Conservation (phyloP, 208 protist genomes). For the Crithidia expoeki region DNA sequence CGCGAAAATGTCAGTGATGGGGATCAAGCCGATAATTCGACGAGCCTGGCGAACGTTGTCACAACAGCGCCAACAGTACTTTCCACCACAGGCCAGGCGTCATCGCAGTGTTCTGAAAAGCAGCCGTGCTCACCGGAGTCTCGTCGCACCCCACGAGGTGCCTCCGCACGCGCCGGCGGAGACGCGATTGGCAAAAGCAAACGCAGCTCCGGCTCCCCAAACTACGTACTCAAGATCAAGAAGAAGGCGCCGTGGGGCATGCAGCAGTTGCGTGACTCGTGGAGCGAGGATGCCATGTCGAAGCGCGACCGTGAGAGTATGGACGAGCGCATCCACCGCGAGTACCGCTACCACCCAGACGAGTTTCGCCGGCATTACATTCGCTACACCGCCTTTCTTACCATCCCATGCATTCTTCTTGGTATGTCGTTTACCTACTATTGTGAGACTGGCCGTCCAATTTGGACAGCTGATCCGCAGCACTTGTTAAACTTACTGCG, state of each 20-base stretch:
- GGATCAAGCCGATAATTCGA: no score
- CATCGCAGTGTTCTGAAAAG: not conserved
- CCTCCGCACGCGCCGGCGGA: not conserved
- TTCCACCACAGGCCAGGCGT: not conserved
- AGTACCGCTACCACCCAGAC: slow-evolving; percentile 89
- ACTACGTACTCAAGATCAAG: slow-evolving; percentile 46
- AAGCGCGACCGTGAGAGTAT: slow-evolving; percentile 74
- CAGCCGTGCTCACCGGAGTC: no score
- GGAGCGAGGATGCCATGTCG: slow-evolving; percentile 86
- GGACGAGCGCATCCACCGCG: slow-evolving; percentile 77
- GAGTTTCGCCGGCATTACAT: slow-evolving; percentile 66
- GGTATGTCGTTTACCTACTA: slow-evolving; percentile 59
- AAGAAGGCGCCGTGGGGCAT: slow-evolving; percentile 74
- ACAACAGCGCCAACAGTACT: no score
- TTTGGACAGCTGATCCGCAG: slow-evolving; percentile 78
- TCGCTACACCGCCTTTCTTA: slow-evolving; percentile 49
- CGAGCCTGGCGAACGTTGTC: no score
- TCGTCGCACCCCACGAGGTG: no score
- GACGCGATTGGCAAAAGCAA: slow-evolving; percentile 22
- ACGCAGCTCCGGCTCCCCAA: slow-evolving; percentile 1
- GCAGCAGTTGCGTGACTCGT: slow-evolving; percentile 84
- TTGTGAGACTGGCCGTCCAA: slow-evolving; percentile 44
- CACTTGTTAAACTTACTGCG: slow-evolving; percentile 73
- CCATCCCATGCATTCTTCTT: slow-evolving; percentile 54
- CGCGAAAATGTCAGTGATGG: no score